A percentile compares a stretch with the other conserved stretches of the same genome.
phyloP scores from a whole-genome alignment of 2,329 filamentous ascomycete genomes.

The Coleophoma cylindrospora region DNA sequence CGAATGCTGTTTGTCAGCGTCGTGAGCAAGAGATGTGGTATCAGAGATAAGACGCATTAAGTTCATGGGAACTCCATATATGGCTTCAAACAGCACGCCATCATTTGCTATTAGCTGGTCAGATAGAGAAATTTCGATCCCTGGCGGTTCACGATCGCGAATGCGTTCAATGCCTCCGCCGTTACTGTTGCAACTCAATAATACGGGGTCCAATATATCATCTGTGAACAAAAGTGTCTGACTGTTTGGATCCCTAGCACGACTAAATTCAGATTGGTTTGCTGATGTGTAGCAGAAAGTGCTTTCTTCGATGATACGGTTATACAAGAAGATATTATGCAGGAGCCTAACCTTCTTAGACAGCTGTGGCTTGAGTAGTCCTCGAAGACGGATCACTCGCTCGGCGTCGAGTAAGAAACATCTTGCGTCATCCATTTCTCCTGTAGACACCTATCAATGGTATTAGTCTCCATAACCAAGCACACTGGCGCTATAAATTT shows the following conservation, averaged over 20 bases:
- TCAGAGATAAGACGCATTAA: not conserved
- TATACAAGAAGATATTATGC: slow-evolving; percentile 33
- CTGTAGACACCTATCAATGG: not conserved
- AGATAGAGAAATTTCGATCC: not conserved
- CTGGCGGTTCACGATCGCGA: not conserved
- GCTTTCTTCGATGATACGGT: slow-evolving; percentile 30
- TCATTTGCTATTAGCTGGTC: not conserved
- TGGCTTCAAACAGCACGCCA: not conserved
- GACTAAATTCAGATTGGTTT: not conserved
- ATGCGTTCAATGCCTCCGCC: not conserved
- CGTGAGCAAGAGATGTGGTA: not conserved
- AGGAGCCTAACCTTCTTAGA: slow-evolving; percentile 31
- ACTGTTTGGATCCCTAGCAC: not conserved
- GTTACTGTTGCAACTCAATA: not conserved
- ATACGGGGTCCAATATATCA: not conserved
- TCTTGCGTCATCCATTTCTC: slow-evolving; percentile 18
- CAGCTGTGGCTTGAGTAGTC: slow-evolving; percentile 28
- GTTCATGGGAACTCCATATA: not conserved
- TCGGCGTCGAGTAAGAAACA: slow-evolving; percentile 33
- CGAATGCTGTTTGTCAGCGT: not conserved
- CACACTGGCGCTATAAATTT: too few relatives aligned
- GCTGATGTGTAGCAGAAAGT: slow-evolving; percentile 14
- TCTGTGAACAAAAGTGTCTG: not conserved
- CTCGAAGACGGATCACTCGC: slow-evolving; percentile 28
- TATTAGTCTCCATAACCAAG: too few relatives aligned